Evolutionary conservation across 2,329 filamentous ascomycete species (phyloP), one percentile per base, ranked within the genome.

Genomic region (Paecilomyces niveus): DNA sequence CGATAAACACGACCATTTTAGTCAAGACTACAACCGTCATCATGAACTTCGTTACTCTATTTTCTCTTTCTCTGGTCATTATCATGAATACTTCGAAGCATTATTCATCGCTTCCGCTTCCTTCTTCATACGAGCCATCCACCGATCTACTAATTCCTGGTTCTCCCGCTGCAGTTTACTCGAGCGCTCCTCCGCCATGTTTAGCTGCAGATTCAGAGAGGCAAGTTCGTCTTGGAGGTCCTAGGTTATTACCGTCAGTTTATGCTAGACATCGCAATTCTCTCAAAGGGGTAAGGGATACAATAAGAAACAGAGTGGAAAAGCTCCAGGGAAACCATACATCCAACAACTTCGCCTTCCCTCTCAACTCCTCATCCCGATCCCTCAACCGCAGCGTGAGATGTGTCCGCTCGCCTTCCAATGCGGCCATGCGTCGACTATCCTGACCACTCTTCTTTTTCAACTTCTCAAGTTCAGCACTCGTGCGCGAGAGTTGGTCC

Each of bases 191-290:
- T 95, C 92, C 2, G 88, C 87, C 79, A 97, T 85, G 65, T 94
- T 92, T 51, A 97, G 81, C 74, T 97, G 89, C 64, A 97, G 80
- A 65, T 92, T 92, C 53, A 97, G 77, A 0, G 90, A 88, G 55
- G 96, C 87, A 74, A 96, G 87, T 74, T 99, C 94, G 74, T 97
- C 92, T 76, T 97, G 93, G 56, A 96, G 87, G 68, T 93, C 84
- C 83, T 88, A 66, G 52, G 58, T 35, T 53, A 22, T 22, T 54
- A 9, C 15, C 15, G 35, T 60, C 45, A 60, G 49, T 31, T 55
- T 58, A 9, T n/a, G 31, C 8, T 26, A 13, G 3, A 11, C 15
- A 13, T 26, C 6, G 24, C 18, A 51, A 21, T 51, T 51, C 11
- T n/a, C n/a, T 58, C 63, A 29, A 61, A 52, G 54, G 59, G 50